Percentiles rank a stretch among this genome's conserved stretches.
These are phyloP conservation scores for Euphorbia corollata DNA, from an alignment of 441 rosid genomes.

Conservation along the genomic window DNA sequence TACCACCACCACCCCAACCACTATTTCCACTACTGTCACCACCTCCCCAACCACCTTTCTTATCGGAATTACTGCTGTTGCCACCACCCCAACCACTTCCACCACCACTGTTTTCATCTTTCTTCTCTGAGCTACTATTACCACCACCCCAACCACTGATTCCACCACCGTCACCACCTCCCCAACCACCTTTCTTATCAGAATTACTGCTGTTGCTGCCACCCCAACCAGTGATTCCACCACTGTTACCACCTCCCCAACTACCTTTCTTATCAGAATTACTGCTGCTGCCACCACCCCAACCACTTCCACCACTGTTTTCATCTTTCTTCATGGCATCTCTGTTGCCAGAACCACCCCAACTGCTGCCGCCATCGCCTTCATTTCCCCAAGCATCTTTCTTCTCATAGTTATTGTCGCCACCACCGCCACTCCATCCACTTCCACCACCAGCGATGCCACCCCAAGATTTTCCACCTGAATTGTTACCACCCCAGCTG, in stretches of 20 bases:
- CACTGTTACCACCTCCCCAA: background rate
- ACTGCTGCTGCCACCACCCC: background rate
- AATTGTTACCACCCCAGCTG: slow-evolving; percentile 8
- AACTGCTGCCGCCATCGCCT: background rate
- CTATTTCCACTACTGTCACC: background rate
- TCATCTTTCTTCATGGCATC: background rate
- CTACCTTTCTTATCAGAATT: background rate
- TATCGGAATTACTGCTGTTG: background rate
- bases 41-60: background rate
- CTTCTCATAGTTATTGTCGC: background rate
- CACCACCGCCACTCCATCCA: background rate
- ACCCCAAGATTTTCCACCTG: slow-evolving; percentile 3
- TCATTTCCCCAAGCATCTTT: slow-evolving; percentile 5
- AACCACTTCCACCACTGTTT: background rate
- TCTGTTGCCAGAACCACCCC: background rate
- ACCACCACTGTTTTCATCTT: background rate
- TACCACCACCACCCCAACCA: background rate
- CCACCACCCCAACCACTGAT: background rate
- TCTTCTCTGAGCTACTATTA: background rate
- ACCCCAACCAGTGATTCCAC: background rate
- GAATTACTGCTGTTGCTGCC: background rate
- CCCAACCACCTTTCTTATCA: slow-evolving; percentile 2
- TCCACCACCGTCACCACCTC: background rate
- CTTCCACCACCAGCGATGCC: background rate
- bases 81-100: background rate